Evolutionary conservation across 225 moss, liverwort and hornwort species (phyloP), one percentile per base, ranked within the genome.

Genomic region (Physcomitrellopsis africana): DNA sequence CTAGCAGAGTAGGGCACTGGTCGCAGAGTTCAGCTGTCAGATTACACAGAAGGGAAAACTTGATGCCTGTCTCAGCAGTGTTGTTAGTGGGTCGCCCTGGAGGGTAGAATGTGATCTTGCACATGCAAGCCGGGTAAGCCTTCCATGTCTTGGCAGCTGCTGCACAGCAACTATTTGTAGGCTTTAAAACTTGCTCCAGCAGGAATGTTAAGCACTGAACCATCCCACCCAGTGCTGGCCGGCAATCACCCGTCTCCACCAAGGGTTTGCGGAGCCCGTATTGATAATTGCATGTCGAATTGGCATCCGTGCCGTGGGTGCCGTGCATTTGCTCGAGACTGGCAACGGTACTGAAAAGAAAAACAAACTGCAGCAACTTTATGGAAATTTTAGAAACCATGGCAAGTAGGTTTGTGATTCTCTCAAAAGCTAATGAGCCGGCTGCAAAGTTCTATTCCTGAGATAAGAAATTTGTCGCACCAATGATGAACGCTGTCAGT

Each of bases 1-100:
- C 51, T 1, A 79, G 72, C 23, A 67, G n/a, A 22, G 20, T 10
- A 9, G 79, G 72, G 49, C 78, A 78, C 17, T 58, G 65, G n/a
- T 5, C 41, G n/a, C 79, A 79, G 10, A 79, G 41, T 7, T 72
- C 11, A 0, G 51, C 51, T 4, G 67, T 15, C 65, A 79, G 11
- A 60, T 67, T 67, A 22, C 79, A 79, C 3, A 48, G 32, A 6
- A 2, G 14, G 9, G 72, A 37, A 72, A 79, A 27, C 19, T 53
- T 1, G 2, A 27, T 12, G 3, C 55, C 69, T 14, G 19, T 69
- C 9, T 2, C 1, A 18, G 41, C 7, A 42, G 26, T 42, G 41
- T 32, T 11, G 7, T 32, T 11, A 12, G 41, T 6, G 1, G 20
- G 26, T 24, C 13, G 59, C 8, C 57, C 71, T 6, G 58, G 45